Conservation (phyloP, 2,329 filamentous ascomycete species). For the Neospermospora avenae region DNA sequence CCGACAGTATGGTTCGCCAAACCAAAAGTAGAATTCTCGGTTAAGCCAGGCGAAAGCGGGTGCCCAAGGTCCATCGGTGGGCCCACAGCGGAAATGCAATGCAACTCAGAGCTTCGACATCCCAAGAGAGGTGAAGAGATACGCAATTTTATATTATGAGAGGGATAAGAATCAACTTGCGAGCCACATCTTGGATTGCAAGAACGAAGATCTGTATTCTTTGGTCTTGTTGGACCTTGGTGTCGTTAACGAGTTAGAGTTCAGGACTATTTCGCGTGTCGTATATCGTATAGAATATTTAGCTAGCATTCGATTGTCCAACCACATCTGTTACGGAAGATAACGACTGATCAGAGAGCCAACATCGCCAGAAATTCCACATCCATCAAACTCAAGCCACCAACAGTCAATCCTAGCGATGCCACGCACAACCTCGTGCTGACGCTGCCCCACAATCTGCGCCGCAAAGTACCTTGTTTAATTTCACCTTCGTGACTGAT, state of each 20-base stretch:
- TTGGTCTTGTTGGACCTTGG: no score
- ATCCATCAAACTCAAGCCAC: not conserved
- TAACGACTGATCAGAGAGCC: not conserved
- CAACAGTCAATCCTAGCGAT: not conserved
- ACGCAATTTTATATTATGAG: no score
- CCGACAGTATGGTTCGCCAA: constrained; percentile 1
- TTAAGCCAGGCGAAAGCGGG: not conserved
- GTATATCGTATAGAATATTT: no score
- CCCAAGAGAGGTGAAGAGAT: no score
- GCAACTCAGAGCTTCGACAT: no score
- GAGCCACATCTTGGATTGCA: no score
- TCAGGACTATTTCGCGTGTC: no score
- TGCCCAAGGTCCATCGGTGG: not conserved
- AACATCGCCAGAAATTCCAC: not conserved
- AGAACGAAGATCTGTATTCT: no score
- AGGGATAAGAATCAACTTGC: no score
- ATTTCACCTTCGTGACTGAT: not conserved
- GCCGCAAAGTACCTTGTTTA: not conserved
- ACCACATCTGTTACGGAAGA: not conserved
- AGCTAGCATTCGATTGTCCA: no score
- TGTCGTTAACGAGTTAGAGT: no score
- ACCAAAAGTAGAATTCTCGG: not conserved
- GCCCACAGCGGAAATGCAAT: not conserved
- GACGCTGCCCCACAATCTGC: not conserved
- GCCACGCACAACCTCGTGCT: not conserved